Evolutionary conservation across 176 grass and related monocot species (phyloP).

Genomic region (Triticum timopheevii): DNA sequence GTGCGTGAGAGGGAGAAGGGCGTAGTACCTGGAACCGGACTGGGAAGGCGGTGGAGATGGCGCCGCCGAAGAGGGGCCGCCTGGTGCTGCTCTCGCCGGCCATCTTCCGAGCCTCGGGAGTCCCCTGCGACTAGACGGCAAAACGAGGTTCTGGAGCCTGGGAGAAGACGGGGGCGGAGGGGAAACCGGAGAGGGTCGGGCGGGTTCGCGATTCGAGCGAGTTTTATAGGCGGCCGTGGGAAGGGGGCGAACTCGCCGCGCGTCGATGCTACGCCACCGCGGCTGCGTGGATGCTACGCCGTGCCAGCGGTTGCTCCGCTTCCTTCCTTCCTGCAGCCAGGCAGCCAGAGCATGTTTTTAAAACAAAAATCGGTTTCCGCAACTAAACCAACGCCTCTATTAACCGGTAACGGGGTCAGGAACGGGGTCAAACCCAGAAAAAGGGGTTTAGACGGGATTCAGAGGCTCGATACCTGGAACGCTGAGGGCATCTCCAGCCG

Average conservation of each 20-base stretch:
- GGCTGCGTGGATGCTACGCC: slow-evolving; percentile 34
- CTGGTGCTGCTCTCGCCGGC: slow-evolving; percentile 47
- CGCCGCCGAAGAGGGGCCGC: slow-evolving; percentile 77
- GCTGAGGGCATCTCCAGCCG: too few relatives aligned
- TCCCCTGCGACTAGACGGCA: too few relatives aligned
- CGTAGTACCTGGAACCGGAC: slow-evolving; percentile 61
- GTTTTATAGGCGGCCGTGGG: not conserved
- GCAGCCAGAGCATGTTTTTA: not conserved
- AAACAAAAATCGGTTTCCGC: too few relatives aligned
- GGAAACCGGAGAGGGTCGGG: not conserved
- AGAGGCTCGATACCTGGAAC: not conserved
- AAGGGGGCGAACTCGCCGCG: slow-evolving; percentile 6
- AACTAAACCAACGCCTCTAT: too few relatives aligned
- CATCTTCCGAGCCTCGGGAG: slow-evolving; percentile 31
- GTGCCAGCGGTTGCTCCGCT: not conserved
- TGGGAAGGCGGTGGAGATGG: slow-evolving; percentile 71
- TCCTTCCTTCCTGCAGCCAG: not conserved
- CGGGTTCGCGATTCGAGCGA: not conserved
- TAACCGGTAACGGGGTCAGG: too few relatives aligned
- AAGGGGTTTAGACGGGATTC: too few relatives aligned
- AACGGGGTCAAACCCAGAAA: not conserved
- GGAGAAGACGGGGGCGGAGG: not conserved
- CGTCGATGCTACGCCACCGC: slow-evolving; percentile 38
- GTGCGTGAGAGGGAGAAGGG: not conserved
- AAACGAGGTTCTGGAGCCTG: slow-evolving; percentile 19